A percentile compares a stretch with the other conserved stretches of the same genome.
phyloP scores from a whole-genome alignment of 2,329 filamentous ascomycete genomes.

The Byssoonygena ceratinophila region DNA sequence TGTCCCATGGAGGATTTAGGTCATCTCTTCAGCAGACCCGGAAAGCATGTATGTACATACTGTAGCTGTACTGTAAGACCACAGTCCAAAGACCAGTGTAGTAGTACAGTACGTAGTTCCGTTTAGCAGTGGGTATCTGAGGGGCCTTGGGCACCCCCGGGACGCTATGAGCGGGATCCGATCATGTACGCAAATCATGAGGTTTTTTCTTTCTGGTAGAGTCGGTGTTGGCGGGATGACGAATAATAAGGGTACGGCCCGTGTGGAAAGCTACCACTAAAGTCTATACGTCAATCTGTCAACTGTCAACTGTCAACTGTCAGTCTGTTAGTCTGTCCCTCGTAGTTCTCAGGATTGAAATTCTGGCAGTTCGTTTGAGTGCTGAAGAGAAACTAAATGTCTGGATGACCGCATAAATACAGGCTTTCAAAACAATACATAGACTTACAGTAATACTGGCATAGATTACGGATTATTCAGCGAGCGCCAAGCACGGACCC shows the following conservation, averaged over 20 bases:
- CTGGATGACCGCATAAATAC: background rate
- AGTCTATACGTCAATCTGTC: no score
- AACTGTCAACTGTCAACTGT: no score
- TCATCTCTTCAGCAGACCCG: no score
- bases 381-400: no score
- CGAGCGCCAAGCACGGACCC: background rate
- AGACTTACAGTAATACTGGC: no score
- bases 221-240: conserved; percentile 4
- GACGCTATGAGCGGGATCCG: conserved; percentile 6
- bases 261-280: background rate
- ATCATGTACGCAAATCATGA: conserved; percentile 10
- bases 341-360: no score
- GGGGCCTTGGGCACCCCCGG: conserved; percentile 7
- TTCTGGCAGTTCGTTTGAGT: background rate
- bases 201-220: no score
- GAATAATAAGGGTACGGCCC: conserved; percentile 9
- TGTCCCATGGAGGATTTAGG: conserved; percentile 2
- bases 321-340: no score
- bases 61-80: no score
- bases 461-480: background rate
- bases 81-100: background rate
- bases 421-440: no score
- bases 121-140: background rate
- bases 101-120: background rate
- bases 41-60: no score